Percentiles rank a stretch among this genome's conserved stretches.
phyloP scores from a whole-genome alignment of 257 asterid genomes.

The Pogostemon cablin region DNA sequence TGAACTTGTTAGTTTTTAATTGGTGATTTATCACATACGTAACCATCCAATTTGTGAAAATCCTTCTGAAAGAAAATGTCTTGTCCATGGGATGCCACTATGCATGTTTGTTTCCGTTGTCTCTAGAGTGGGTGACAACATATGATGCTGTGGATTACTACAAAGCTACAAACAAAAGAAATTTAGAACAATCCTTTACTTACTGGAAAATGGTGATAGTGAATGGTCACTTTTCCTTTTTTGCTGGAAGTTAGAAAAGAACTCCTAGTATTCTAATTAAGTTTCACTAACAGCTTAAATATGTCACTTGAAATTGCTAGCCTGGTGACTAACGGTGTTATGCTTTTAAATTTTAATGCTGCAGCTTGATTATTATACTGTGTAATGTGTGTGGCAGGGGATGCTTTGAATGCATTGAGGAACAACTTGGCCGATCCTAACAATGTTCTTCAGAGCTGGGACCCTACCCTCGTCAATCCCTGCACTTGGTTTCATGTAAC shows the following conservation, averaged over 20 bases:
- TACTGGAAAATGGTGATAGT: background rate
- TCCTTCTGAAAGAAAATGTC: background rate
- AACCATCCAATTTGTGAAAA: slow-evolving; percentile 1
- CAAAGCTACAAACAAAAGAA: too few relatives aligned
- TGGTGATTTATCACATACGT: slow-evolving; percentile 18
- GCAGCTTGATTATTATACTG: background rate
- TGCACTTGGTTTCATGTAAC: slow-evolving; percentile 98
- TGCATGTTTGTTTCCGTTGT: background rate
- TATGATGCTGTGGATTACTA: background rate
- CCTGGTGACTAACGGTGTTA: slow-evolving; percentile 7
- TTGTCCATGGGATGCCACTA: background rate
- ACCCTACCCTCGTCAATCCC: slow-evolving; percentile 92
- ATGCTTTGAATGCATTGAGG: slow-evolving; percentile 84
- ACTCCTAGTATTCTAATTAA: slow-evolving; percentile 9
- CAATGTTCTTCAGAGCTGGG: slow-evolving; percentile 97
- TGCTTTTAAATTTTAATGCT: slow-evolving; percentile 17
- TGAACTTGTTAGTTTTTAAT: slow-evolving; percentile 16
- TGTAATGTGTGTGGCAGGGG: slow-evolving; percentile 60
- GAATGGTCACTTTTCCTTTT: slow-evolving; percentile 2
- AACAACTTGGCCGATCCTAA: slow-evolving; percentile 83
- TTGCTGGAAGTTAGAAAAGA: background rate
- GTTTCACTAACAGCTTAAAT: slow-evolving; percentile 17
- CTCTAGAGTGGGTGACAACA: background rate
- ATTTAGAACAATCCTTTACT: background rate
- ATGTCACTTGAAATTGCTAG: background rate